Percentiles rank a stretch among this genome's conserved stretches.
These are phyloP conservation scores for Populus hybrid DNA, from an alignment of 441 rosid species.

Conservation along the genomic window DNA sequence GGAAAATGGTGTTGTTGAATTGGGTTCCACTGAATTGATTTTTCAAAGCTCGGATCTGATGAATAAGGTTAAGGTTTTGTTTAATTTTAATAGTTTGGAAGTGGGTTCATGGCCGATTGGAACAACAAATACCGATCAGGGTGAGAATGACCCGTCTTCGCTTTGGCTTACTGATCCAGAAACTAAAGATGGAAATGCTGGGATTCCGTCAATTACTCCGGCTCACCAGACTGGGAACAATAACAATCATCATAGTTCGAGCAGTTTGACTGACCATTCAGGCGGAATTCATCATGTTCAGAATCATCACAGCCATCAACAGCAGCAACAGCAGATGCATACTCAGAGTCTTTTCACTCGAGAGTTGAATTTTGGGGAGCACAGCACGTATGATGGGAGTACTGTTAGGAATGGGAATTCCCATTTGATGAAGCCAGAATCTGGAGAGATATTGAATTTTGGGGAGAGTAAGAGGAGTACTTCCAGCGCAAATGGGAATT, in stretches of 20 bases:
- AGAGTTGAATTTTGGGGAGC: constrained; percentile 67
- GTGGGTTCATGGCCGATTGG: constrained; percentile 52
- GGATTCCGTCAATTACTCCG: constrained; percentile 13
- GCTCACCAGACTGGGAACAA: background rate
- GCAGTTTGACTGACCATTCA: constrained; percentile 46
- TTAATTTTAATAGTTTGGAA: constrained; percentile 58
- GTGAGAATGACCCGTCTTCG: constrained; percentile 73
- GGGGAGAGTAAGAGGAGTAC: constrained; percentile 61
- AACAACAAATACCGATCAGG: constrained; percentile 53
- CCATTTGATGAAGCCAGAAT: constrained; percentile 56
- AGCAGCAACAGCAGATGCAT: constrained; percentile 24
- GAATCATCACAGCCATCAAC: constrained; percentile 5
- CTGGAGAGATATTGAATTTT: constrained; percentile 60
- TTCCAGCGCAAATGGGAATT: constrained; percentile 37
- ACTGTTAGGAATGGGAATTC: constrained; percentile 42
- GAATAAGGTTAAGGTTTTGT: constrained; percentile 63
- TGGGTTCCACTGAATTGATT: constrained; percentile 77
- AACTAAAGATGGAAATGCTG: constrained; percentile 36
- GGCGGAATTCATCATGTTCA: constrained; percentile 31
- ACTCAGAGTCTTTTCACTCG: constrained; percentile 35
- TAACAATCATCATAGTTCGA: constrained; percentile 37
- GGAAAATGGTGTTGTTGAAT: constrained; percentile 85
- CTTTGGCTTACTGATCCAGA: constrained; percentile 79
- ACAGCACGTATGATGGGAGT: constrained; percentile 41
- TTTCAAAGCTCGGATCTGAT: constrained; percentile 75